Evolutionary conservation across 2,329 filamentous ascomycete genomes (phyloP).

Genomic region (Fusarium nematophilum): DNA sequence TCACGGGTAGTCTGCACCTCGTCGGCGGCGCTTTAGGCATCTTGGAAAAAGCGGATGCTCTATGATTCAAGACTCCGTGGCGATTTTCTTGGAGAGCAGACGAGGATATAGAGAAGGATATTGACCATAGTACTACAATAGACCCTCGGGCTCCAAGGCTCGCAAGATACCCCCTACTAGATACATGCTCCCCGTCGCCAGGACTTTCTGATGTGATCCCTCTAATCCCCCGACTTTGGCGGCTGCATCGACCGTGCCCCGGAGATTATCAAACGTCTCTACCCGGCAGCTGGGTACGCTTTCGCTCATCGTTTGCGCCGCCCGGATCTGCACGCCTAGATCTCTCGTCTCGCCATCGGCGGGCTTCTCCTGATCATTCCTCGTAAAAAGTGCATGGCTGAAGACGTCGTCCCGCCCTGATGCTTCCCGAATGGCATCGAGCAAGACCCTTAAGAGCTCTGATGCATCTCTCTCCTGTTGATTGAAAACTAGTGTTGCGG

Average conservation of each 20-base stretch:
- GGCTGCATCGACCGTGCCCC: constrained; percentile 73
- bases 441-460: constrained; percentile 71
- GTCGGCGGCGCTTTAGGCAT: constrained; percentile 66
- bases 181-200: constrained; percentile 88
- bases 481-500: constrained; percentile 82
- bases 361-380: constrained; percentile 66
- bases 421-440: constrained; percentile 62
- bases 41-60: constrained; percentile 58
- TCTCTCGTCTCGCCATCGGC: constrained; percentile 55
- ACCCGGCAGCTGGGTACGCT: constrained; percentile 60
- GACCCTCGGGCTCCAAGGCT: constrained; percentile 67
- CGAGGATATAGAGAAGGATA: constrained; percentile 10
- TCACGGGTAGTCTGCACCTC: constrained; percentile 73
- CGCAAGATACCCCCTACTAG: constrained; percentile 83
- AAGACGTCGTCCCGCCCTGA: constrained; percentile 63
- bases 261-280: constrained; percentile 73
- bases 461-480: constrained; percentile 86
- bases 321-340: constrained; percentile 72
- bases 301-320: constrained; percentile 70
- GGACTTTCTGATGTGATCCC: constrained; percentile 63
- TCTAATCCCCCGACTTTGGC: constrained; percentile 52
- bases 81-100: not conserved
- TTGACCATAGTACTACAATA: constrained; percentile 51
- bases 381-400: constrained; percentile 81
- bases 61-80: constrained; percentile 42